phyloP scores from a whole-genome alignment of 2,329 filamentous ascomycete species.

The Ceratocystis lukuohia region DNA sequence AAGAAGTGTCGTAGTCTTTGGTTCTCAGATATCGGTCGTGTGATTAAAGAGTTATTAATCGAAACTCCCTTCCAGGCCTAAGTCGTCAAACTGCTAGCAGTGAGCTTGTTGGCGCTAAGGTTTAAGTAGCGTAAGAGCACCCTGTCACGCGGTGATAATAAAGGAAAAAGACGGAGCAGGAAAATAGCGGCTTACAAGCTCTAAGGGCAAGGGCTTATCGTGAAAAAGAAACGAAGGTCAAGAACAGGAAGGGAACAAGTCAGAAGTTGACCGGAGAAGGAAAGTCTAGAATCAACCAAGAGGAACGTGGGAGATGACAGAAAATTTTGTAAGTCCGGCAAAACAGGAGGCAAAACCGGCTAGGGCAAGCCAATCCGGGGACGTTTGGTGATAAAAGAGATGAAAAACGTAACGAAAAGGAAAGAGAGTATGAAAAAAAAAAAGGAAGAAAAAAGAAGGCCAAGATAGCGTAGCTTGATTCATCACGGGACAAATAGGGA shows the following conservation, averaged over 20 bases:
- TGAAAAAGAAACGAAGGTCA: not conserved
- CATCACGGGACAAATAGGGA: not conserved
- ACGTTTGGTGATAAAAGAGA: not conserved
- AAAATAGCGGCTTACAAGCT: not conserved
- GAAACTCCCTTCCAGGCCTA: not conserved
- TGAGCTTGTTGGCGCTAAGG: constrained; percentile 7
- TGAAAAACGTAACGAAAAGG: not conserved
- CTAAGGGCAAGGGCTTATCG: not conserved
- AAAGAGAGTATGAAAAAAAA: not conserved
- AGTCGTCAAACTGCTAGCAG: not conserved
- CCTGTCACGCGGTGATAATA: constrained; percentile 8
- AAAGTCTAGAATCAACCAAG: not conserved
- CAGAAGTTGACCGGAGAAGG: not conserved
- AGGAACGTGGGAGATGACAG: not conserved
- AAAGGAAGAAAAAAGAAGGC: not conserved
- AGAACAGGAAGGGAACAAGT: not conserved
- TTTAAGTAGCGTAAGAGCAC: not conserved
- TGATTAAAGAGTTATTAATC: not conserved
- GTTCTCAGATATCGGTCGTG: not conserved
- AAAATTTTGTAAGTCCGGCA: not conserved
- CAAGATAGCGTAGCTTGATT: too few relatives aligned
- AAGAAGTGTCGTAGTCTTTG: too few relatives aligned
- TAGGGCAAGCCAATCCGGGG: not conserved
- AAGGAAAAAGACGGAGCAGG: constrained; percentile 3
- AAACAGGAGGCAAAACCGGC: not conserved